These are phyloP conservation scores for Nicotiana tomentosiformis DNA, from an alignment of 257 asterid species.

Conservation along the genomic window DNA sequence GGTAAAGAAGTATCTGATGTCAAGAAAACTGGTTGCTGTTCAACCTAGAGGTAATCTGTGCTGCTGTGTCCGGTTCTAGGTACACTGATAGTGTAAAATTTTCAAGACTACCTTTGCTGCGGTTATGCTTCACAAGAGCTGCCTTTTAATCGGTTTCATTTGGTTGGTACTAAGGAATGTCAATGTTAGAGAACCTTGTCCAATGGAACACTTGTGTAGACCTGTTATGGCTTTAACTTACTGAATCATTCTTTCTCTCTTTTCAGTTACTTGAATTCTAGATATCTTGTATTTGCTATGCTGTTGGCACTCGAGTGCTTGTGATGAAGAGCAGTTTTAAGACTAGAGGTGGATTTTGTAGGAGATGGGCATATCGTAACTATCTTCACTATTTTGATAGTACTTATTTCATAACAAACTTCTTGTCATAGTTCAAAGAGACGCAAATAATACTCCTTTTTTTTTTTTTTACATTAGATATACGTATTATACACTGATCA, in stretches of 20 bases:
- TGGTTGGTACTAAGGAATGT: neutral
- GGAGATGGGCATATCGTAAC: neutral
- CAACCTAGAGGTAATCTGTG: neutral
- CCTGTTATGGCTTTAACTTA: neutral
- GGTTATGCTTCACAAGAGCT: neutral
- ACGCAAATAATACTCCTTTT: too few species aligned
- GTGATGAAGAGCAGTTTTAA: neutral
- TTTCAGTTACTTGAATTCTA: neutral
- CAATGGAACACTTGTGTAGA: neutral
- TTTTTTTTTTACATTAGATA: too few species aligned
- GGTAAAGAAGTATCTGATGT: conserved; percentile 63
- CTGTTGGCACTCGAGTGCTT: neutral
- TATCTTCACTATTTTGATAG: neutral
- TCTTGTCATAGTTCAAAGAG: too few species aligned
- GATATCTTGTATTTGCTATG: neutral
- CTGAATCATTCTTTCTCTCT: neutral
- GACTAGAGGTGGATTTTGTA: neutral
- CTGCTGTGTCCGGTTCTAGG: neutral
- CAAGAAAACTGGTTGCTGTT: conserved; percentile 74
- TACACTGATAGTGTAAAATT: neutral
- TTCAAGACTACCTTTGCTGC: neutral
- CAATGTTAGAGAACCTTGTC: neutral
- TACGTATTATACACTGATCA: too few species aligned
- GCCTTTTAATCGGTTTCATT: neutral
- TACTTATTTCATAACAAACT: too few species aligned